Evolutionary conservation across 441 rosid genomes (phyloP).

Genomic region (Gossypium lobatum): DNA sequence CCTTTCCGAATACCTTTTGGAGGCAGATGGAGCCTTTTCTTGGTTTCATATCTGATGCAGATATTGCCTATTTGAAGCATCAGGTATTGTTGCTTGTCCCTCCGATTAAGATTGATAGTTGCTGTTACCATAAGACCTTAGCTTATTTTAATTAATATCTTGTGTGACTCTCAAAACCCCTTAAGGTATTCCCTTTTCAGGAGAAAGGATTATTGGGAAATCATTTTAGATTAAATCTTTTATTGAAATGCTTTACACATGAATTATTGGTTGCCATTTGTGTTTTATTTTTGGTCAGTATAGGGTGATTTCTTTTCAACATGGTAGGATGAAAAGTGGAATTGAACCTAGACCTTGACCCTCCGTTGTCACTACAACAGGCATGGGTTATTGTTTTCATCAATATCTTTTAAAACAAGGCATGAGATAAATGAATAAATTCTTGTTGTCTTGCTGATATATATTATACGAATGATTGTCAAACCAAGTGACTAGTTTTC

Average conservation of each 20-base stretch:
- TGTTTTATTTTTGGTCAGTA: not conserved
- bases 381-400: not conserved
- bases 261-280: slow-evolving; percentile 1
- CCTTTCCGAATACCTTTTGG: slow-evolving; percentile 64
- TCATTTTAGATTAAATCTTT: not conserved
- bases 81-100: slow-evolving; percentile 43
- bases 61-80: slow-evolving; percentile 57
- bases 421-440: slow-evolving; percentile 5
- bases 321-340: not conserved
- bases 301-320: slow-evolving; percentile 4
- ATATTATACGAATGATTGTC: not conserved
- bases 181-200: not conserved
- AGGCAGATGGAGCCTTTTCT: slow-evolving; percentile 79
- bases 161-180: not conserved
- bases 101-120: not conserved
- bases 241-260: not conserved
- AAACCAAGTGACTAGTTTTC: not conserved
- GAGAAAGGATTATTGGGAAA: not conserved
- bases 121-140: not conserved
- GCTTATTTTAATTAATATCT: not conserved
- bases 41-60: slow-evolving; percentile 67
- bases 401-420: not conserved
- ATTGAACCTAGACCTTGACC: slow-evolving; percentile 6
- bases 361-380: not conserved
- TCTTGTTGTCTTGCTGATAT: slow-evolving; percentile 3